Evolutionary conservation across 1,284 basidiomycete species (phyloP), one percentile per base, ranked within the genome.

Genomic region (Chalciporus sp.): DNA sequence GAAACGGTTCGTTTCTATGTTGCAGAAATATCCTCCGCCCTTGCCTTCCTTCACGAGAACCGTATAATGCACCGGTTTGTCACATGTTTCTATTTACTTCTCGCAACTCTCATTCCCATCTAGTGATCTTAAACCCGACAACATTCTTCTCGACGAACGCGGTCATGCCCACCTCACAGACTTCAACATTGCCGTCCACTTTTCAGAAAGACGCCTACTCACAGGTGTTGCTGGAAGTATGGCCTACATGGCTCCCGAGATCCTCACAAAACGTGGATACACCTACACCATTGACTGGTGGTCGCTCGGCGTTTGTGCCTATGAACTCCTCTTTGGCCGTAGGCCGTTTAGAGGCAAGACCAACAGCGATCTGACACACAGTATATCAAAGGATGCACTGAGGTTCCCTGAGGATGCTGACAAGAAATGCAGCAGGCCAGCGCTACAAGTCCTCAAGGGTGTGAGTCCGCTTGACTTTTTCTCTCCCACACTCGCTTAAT

Each of bases 181-280:
- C 70, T 97, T 99, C 74, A 99, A 99, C 72, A 98, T 99, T 59
- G 96, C 95, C 14, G 94, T 99, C 6, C 96, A 99, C 72, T 98
- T 93, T 68, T 86, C 89, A 5, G 93, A 96, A 47, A 81, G 90
- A 49, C 80, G 87, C 29, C 72, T 86, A 51, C 78, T 98, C 41
- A 95, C 91, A 8, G 94, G 94, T n/a, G 92, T 99, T 0, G 96
- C 95, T n/a, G 95, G 95, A 3, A 94, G 92, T 49, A 97, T 99
- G 95, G 96, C 96, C 2, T 99, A 99, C 72, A 99, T 99, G 96
- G 95, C 95, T 33, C 92, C 95, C 1, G 95, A 98, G 76, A 95
- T 98, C 53, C 79, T 98, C 33, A 74, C 81, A 33, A 90, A 90
- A 70, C 83, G 86, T 53, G 89, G 88, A 27, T 98, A 97, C 71